Base-by-base conservation (phyloP, 345 rosid genomes). In the Lepidium sativum region DNA sequence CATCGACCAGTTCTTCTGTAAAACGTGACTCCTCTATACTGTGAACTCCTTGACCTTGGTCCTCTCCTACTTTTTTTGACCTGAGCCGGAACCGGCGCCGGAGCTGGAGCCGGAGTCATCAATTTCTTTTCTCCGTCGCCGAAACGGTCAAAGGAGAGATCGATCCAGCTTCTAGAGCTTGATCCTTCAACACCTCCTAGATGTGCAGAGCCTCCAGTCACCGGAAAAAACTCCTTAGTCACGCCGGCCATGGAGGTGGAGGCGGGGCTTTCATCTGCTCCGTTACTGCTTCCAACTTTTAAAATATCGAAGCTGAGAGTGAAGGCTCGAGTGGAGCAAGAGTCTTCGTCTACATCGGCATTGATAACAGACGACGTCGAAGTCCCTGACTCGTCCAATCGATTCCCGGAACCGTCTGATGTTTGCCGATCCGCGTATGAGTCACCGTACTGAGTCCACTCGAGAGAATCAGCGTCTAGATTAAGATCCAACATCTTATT, bases 1-100 rank as follows among this genome's bases (percentile, higher is more conserved):
- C 98, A 92, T 54, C 98, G 67, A 15, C 98, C 97, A 14, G 98
- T 92, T 61, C 98, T 86, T 67, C 98, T 67, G 14, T 92, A 92
- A 62, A 92, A 92, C 52, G 98, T 92, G 37, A 92, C 98, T 11
- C 98, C 98, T 72, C 98, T 75, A 47, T 87, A 92, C 75, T 89
- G 97, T 8, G 98, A 92, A 72, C 98, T 92, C 65, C 87, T 81
- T n/a, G 98, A 92, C 79, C 97, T 81, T 9, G 98, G 98, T 15
- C 98, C 98, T 60, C 98, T 75, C 78, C 98, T 73, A 60, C 96
- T 87, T 76, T 86, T 92, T 80, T 89, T 92, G 73, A 55, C 85
- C 76, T 55, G 77, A 76, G 62, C 80, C 42, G 77, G 66, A 50
- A 80, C 75, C 67, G 75, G 80, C 73, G 50, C 60, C 73, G 80